Percentiles rank a stretch among this genome's conserved stretches.
phyloP scores from a whole-genome alignment of 2,329 filamentous ascomycete species.

The Colletotrichum tropicicola region DNA sequence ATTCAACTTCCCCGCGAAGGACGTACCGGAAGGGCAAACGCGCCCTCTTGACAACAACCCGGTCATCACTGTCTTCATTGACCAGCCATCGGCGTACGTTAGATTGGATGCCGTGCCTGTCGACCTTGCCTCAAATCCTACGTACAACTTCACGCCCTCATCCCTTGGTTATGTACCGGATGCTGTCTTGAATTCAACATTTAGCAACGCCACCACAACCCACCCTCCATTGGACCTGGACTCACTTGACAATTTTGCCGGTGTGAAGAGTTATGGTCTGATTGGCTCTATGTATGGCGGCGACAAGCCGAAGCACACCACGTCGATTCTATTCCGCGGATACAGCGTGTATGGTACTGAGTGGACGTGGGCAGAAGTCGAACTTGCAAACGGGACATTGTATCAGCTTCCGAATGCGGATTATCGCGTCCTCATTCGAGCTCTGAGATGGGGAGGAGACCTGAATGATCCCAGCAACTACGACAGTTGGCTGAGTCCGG shows the following conservation, averaged over 20 bases:
- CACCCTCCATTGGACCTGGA: conserved; percentile 1
- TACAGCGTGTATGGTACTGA: conserved; percentile 11
- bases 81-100: conserved; percentile 16
- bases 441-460: conserved; percentile 7
- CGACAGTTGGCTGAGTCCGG: conserved; percentile 23
- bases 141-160: conserved; percentile 12
- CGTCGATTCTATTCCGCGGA: conserved; percentile 8
- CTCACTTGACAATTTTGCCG: conserved; percentile 8
- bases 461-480: background rate
- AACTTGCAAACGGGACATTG: conserved; percentile 13
- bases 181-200: background rate
- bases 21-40: background rate
- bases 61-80: background rate
- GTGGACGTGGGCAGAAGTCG: conserved; percentile 19
- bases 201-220: background rate
- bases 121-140: conserved; percentile 8
- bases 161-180: background rate
- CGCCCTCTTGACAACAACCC: conserved; percentile 1
- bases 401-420: conserved; percentile 24
- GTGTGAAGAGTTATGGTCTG: conserved; percentile 17
- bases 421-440: conserved; percentile 19
- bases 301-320: background rate
- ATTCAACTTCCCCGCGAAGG: conserved; percentile 19
- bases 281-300: conserved; percentile 15
- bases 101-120: conserved; percentile 9